A percentile compares a stretch with the other conserved stretches of the same genome.
Evolutionary conservation across 495 filamentous ascomycete genomes (phyloP).

Genomic region (Bacidia gigantensis): DNA sequence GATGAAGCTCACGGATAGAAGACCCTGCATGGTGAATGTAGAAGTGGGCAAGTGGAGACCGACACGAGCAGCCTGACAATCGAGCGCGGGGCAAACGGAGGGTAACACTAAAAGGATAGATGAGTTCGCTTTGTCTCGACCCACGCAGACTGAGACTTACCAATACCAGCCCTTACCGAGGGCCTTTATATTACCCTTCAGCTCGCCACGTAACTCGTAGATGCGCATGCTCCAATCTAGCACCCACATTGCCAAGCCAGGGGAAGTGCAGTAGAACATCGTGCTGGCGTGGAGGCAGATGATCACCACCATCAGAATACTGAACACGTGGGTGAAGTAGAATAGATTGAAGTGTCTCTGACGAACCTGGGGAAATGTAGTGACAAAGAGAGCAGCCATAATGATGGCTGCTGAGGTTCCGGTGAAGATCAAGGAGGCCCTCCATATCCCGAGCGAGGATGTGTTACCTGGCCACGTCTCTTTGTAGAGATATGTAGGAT

Average conservation of each 20-base stretch:
- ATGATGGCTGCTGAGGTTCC: constrained; percentile 15
- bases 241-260: constrained; percentile 22
- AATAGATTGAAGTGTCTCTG: constrained; percentile 24
- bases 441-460: constrained; percentile 22
- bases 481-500: constrained; percentile 22
- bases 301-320: constrained; percentile 20
- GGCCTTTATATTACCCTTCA: constrained; percentile 16
- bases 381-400: constrained; percentile 18
- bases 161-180: constrained; percentile 23
- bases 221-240: constrained; percentile 24
- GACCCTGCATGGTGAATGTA: constrained; percentile 23
- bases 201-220: constrained; percentile 17
- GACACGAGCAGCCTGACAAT: constrained; percentile 22
- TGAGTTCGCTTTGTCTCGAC: background rate
- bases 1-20: constrained; percentile 23
- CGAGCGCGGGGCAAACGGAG: constrained; percentile 18
- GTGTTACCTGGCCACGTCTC: constrained; percentile 22
- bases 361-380: constrained; percentile 19
- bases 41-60: constrained; percentile 24
- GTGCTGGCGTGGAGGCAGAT: constrained; percentile 25
- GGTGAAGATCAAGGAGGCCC: constrained; percentile 24
- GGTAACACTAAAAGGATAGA: constrained; percentile 13
- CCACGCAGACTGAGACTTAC: constrained; percentile 13
- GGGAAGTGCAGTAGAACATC: constrained; percentile 25
- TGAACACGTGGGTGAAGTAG: constrained; percentile 23